phyloP scores from a whole-genome alignment of 2,329 filamentous ascomycete genomes.

The Hymenoscyphus fructigenus region DNA sequence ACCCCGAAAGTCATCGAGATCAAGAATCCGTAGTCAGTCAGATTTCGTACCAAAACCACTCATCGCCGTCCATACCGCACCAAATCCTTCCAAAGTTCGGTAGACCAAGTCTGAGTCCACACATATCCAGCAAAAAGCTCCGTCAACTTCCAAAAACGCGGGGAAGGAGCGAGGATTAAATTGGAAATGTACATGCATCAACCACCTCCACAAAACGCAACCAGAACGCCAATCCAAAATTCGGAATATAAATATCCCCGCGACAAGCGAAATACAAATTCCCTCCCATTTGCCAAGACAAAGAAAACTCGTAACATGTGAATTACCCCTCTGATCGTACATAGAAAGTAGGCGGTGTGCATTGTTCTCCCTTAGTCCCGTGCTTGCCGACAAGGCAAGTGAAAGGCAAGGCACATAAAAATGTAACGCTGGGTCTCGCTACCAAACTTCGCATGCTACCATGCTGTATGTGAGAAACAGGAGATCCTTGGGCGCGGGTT shows the following conservation, averaged over 20 bases:
- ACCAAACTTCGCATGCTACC: constrained; percentile 2
- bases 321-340: constrained; percentile 1
- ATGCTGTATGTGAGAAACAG: background rate
- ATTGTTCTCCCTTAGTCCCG: background rate
- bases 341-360: background rate
- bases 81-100: background rate
- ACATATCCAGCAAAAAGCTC: background rate
- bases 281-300: background rate
- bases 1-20: background rate
- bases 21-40: background rate
- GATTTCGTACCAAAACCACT: background rate
- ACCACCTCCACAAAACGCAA: background rate
- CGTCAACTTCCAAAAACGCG: background rate
- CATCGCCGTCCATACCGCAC: no score
- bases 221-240: background rate
- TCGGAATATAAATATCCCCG: background rate
- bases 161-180: background rate
- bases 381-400: background rate
- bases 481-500: constrained; percentile 4
- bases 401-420: background rate
- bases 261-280: background rate
- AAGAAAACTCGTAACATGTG: background rate
- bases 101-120: background rate
- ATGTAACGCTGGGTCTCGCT: background rate
- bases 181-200: background rate